phyloP scores from a whole-genome alignment of 2,329 filamentous ascomycete species.

The Pyrenophora tritici-repentis region DNA sequence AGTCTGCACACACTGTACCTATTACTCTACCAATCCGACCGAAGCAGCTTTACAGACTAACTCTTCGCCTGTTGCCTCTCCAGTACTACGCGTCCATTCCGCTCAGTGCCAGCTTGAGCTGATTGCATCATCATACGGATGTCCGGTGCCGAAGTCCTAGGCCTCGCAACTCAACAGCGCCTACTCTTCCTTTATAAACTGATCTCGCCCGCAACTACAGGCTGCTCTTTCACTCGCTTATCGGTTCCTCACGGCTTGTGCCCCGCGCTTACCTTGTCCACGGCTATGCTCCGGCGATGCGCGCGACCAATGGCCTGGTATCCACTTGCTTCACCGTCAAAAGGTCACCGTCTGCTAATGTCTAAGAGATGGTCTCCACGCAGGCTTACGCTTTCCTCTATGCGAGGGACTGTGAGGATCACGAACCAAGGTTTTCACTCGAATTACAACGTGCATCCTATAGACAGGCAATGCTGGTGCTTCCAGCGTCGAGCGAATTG shows the following conservation, averaged over 20 bases:
- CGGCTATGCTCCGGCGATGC: neutral
- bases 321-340: neutral
- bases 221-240: constrained; percentile 9
- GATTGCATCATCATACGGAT: neutral
- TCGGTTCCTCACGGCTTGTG: neutral
- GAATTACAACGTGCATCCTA: neutral
- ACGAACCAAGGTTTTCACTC: neutral
- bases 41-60: too few species aligned
- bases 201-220: neutral
- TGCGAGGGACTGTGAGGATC: neutral
- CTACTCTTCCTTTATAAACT: constrained; percentile 1
- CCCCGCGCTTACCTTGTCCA: constrained; percentile 5
- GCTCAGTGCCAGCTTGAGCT: neutral
- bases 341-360: neutral
- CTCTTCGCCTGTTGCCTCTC: too few species aligned
- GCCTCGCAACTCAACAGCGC: neutral
- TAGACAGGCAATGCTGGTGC: neutral
- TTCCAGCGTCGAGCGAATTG: constrained; percentile 3
- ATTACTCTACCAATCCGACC: too few species aligned
- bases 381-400: neutral
- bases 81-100: neutral
- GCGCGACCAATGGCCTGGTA: constrained; percentile 1
- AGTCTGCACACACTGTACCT: too few species aligned
- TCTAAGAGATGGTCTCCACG: neutral
- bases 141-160: neutral